Conservation (phyloP, 495 filamentous ascomycete species). For the Xylaria venustula region DNA sequence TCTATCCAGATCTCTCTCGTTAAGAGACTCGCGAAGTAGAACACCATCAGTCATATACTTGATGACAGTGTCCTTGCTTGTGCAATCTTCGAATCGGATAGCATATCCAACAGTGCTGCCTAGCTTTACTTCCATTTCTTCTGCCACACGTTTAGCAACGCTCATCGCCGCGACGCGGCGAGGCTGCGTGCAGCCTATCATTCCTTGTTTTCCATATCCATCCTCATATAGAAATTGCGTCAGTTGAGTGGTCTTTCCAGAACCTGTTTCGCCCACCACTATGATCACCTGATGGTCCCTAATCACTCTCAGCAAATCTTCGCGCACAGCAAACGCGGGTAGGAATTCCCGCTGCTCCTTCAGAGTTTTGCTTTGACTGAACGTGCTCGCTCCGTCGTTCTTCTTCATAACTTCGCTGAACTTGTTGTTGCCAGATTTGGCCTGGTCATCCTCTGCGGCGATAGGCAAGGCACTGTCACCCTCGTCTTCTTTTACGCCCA, state of each 20-base stretch:
- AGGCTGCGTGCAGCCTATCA: slow-evolving; percentile 96
- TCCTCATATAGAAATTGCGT: slow-evolving; percentile 95
- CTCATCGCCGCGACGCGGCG: slow-evolving; percentile 97
- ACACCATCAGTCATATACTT: slow-evolving; percentile 99
- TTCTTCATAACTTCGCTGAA: slow-evolving; percentile 91
- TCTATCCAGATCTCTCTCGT: slow-evolving; percentile 87
- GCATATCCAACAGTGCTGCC: slow-evolving; percentile 91
- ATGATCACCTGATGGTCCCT: slow-evolving; percentile 96
- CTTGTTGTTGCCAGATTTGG: slow-evolving; percentile 57
- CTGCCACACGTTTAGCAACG: slow-evolving; percentile 95
- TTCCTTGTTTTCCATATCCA: slow-evolving; percentile 78
- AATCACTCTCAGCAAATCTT: slow-evolving; percentile 92
- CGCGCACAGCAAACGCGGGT: slow-evolving; percentile 94
- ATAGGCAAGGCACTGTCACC: slow-evolving; percentile 81
- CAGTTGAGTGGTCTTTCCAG: slow-evolving; percentile 94
- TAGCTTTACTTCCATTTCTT: slow-evolving; percentile 98
- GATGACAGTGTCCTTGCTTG: slow-evolving; percentile 87
- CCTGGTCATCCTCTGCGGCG: slow-evolving; percentile 67
- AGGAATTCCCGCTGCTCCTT: slow-evolving; percentile 91
- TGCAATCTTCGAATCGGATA: slow-evolving; percentile 98
- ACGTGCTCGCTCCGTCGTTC: slow-evolving; percentile 81
- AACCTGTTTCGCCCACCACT: slow-evolving; percentile 94
- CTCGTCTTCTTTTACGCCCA: slow-evolving; percentile 94
- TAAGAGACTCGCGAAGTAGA: slow-evolving; percentile 86
- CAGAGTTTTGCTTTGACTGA: slow-evolving; percentile 88